Base-by-base conservation (phyloP, 768 basidiomycete species). In the Tulasnella sp. region DNA sequence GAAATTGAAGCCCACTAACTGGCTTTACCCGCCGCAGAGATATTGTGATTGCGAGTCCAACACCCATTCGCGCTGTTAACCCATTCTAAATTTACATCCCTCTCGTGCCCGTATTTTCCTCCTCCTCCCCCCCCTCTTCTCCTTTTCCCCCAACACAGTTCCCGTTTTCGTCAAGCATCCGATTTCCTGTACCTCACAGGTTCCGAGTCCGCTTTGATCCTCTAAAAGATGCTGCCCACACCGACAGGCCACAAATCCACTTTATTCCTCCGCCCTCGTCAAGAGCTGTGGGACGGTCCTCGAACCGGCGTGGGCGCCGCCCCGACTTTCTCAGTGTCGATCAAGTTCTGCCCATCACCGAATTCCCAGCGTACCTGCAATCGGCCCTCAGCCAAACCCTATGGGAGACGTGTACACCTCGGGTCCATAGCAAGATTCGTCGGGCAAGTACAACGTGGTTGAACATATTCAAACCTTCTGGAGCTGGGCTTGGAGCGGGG, bases 121-220 rank as follows among this genome's bases (percentile, higher is more conserved):
- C n/a, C n/a, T n/a, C n/a, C n/a, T n/a, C n/a, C n/a, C n/a, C n/a
- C n/a, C n/a, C n/a, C n/a, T n/a, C n/a, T n/a, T n/a, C n/a, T n/a
- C n/a, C n/a, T n/a, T n/a, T n/a, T n/a, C n/a, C n/a, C n/a, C n/a
- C n/a, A n/a, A n/a, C n/a, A n/a, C 77, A 99, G 97, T 85, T 98
- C 98, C 88, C 96, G 96, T 84, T 98, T 94, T 84, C 91, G 97
- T 34, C 97, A 97, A 85, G 91, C 91, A 0, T 95, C 94, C 48
- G 92, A 97, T 85, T 94, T 97, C 84, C 95, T 93, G 93, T 99
- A 99, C 85, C 87, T 99, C 19, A 98, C 98, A 0, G 98, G 98
- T 16, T 98, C 96, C 0, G 93, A 97, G 78, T 90, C 97, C 24
- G 96, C 94, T 0, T 87, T 99, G 62, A 88, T 98, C 52, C 88